Conservation (phyloP, 805 yeast species). For the Yarrowia sp. region DNA sequence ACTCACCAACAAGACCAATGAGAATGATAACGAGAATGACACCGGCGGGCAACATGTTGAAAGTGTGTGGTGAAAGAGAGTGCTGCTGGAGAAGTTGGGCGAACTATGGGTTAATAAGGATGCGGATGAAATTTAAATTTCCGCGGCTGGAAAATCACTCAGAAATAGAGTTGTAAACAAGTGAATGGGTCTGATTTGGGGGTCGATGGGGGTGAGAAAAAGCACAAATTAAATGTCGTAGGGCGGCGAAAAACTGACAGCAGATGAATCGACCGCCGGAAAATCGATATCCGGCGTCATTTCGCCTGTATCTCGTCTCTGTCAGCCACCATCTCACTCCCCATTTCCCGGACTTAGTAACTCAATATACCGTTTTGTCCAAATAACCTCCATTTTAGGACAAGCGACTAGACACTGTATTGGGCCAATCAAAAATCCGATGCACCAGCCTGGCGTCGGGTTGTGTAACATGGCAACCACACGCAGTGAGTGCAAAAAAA, state of each 20-base stretch:
- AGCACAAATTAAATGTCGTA: no score
- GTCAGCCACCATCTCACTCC: neutral
- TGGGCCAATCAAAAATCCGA: constrained; percentile 35
- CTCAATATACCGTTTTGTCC: constrained; percentile 38
- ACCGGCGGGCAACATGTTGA: constrained; percentile 70
- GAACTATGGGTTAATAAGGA: constrained; percentile 39
- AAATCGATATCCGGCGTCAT: no score
- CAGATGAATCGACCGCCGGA: no score
- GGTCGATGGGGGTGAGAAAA: no score
- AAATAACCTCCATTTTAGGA: constrained; percentile 35
- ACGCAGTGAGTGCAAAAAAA: neutral
- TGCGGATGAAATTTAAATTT: constrained; percentile 34
- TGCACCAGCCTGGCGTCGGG: neutral
- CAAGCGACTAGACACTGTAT: constrained; percentile 30
- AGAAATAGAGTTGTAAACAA: constrained; percentile 39
- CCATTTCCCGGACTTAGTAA: constrained; percentile 35
- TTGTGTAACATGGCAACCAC: constrained; percentile 24
- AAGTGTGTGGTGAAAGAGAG: constrained; percentile 40
- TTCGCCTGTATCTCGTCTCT: neutral
- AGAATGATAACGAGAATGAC: constrained; percentile 69
- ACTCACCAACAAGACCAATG: constrained; percentile 51
- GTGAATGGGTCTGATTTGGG: neutral
- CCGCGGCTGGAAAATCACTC: constrained; percentile 38
- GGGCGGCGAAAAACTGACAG: no score
- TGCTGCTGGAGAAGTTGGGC: constrained; percentile 33